Evolutionary conservation across 176 grass and related monocot species (phyloP).

Genomic region (Chrysopogon serrulatus): DNA sequence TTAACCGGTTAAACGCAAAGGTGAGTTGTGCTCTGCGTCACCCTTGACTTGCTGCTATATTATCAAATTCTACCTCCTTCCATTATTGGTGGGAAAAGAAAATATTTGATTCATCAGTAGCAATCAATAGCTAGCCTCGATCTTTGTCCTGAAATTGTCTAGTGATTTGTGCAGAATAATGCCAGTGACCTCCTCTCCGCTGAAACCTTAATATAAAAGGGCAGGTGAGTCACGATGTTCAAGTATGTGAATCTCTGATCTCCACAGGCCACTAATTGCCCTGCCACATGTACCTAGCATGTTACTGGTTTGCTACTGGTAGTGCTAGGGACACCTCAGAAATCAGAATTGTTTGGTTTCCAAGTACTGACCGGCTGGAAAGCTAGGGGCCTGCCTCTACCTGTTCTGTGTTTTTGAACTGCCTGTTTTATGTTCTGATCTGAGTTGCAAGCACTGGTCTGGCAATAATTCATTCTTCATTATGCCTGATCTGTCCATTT

Average conservation of each 20-base stretch:
- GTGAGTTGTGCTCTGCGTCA: conserved; percentile 26
- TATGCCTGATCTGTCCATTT: neutral
- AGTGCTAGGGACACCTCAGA: neutral
- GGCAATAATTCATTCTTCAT: neutral
- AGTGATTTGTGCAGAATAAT: conserved; percentile 26
- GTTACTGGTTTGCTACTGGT: neutral
- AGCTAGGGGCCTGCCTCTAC: neutral
- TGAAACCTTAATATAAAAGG: neutral
- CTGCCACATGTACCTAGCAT: conserved; percentile 3
- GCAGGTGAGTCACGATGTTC: neutral
- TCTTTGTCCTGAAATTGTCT: neutral
- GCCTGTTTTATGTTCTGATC: neutral
- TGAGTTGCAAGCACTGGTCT: neutral
- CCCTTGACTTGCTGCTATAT: conserved; percentile 20
- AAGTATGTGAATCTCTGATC: neutral
- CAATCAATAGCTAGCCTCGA: conserved; percentile 5
- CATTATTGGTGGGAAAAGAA: neutral
- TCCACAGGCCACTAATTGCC: conserved; percentile 2
- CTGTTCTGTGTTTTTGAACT: neutral
- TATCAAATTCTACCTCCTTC: conserved; percentile 2
- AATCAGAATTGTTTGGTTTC: neutral
- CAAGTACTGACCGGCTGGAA: neutral
- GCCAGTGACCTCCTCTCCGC: neutral
- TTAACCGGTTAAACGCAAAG: conserved; percentile 34
- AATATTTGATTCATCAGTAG: conserved; percentile 6